Base-by-base conservation (phyloP, 2,329 filamentous ascomycete species). In the Aspergillus amoenus region DNA sequence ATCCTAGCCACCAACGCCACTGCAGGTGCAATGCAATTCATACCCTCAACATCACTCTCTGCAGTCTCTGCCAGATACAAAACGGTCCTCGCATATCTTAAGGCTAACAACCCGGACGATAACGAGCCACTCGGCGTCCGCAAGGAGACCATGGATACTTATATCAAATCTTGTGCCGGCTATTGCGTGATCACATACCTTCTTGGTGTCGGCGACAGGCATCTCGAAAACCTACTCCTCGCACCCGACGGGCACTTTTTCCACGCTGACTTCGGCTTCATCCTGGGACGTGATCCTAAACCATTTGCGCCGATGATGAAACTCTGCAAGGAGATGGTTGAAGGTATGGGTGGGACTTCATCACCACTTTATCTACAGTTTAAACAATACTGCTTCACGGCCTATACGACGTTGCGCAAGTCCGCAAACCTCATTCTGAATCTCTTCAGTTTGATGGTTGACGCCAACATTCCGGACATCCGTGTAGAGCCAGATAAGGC, bases 101-200 rank as follows among this genome's bases (percentile, higher is more conserved):
- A 88, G 64, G 87, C 88, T 58, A 91, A 97, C 74, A 97, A 97
- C 67, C 93, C 93, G 0, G 93, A 97, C 69, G 85, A 90, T 18
- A 81, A 81, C 12, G 90, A 90, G 4, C 89, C 92, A 0, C 82
- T 96, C 1, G 92, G 93, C 1, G 88, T 99, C 27, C 89, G 93
- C 27, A 93, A 93, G 71, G 93, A 97, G 70, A 88, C 91, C 0
- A 88, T 99, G 77, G 94, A 99, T 65, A 97, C 89, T 1, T 99
- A 96, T 71, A 87, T 97, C 70, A 93, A 93, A 70, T 96, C 92
- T 0, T 97, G 94, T 70, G 94, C 94, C 0, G 94, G 94, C 34
- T 99, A 99, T 76, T 97, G 94, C 73, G 94, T 99, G 13, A 97
- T 99, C 65, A 99, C 95, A 0, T 99, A 99, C 73, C 90, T 99